Evolutionary conservation across 257 asterid genomes (phyloP).

Genomic region (Lycium ferocissimum): DNA sequence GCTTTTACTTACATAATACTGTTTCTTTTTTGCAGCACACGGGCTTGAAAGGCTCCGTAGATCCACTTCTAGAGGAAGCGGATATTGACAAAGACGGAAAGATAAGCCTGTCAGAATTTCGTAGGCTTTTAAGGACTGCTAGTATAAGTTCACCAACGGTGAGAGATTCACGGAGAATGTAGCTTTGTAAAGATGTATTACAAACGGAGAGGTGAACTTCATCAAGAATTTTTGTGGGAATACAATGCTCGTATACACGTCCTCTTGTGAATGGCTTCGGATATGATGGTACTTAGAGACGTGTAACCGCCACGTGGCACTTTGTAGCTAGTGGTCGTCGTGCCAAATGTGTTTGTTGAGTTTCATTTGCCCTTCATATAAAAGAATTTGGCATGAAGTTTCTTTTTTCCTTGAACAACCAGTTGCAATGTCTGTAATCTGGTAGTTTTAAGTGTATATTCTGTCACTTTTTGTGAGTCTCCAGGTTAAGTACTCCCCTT

Average conservation of each 20-base stretch:
- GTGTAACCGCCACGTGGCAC: not conserved
- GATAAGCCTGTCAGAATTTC: constrained; percentile 82
- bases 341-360: constrained; percentile 24
- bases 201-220: constrained; percentile 21
- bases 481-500: not conserved
- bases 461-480: constrained; percentile 21
- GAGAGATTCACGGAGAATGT: constrained; percentile 36
- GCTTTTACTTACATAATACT: not conserved
- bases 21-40: constrained; percentile 59
- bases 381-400: constrained; percentile 21
- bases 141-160: constrained; percentile 67
- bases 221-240: not conserved
- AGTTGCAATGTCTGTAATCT: constrained; percentile 20
- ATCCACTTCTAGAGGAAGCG: constrained; percentile 84
- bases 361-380: not conserved
- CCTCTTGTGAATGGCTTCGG: constrained; percentile 19
- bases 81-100: constrained; percentile 86
- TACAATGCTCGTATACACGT: not conserved
- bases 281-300: not conserved
- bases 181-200: constrained; percentile 30
- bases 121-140: constrained; percentile 84
- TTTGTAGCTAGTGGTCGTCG: not conserved
- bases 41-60: constrained; percentile 68
- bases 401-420: not conserved
- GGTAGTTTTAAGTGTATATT: constrained; percentile 19